phyloP scores from a whole-genome alignment of 495 filamentous ascomycete genomes.

The Parathielavia appendiculata region DNA sequence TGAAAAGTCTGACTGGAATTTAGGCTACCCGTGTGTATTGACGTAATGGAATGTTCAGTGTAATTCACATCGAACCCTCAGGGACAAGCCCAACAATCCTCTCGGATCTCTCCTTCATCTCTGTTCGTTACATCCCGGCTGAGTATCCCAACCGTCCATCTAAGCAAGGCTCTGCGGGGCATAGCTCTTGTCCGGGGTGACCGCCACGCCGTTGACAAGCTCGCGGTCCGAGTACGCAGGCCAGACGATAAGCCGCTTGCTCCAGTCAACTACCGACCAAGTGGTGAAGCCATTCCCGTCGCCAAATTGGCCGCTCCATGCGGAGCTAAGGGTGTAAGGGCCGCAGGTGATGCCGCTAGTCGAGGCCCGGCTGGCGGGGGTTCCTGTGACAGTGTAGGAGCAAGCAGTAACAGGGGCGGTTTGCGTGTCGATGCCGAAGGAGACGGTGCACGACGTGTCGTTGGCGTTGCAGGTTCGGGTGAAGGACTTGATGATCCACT shows the following conservation, averaged over 20 bases:
- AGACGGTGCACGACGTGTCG: constrained; percentile 46
- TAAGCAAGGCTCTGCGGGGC: constrained; percentile 37
- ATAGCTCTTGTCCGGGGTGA: constrained; percentile 52
- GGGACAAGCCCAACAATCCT: too few relatives aligned
- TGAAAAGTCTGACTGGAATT: too few relatives aligned
- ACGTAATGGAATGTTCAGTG: too few relatives aligned
- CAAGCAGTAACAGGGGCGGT: constrained; percentile 29
- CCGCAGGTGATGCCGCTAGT: constrained; percentile 43
- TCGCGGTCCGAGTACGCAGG: constrained; percentile 48
- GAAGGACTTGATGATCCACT: constrained; percentile 48
- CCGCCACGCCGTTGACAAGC: constrained; percentile 41
- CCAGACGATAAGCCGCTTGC: constrained; percentile 41
- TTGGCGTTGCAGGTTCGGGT: constrained; percentile 45
- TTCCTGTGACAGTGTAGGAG: constrained; percentile 40
- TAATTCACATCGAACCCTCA: too few relatives aligned
- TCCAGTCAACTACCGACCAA: constrained; percentile 43
- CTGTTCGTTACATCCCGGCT: too few relatives aligned
- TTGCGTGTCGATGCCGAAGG: constrained; percentile 44
- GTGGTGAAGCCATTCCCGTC: constrained; percentile 50
- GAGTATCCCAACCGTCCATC: too few relatives aligned
- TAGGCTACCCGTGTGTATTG: too few relatives aligned
- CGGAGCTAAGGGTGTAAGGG: constrained; percentile 46
- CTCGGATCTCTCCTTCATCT: too few relatives aligned
- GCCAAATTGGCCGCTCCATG: constrained; percentile 55
- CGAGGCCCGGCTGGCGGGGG: constrained; percentile 38